Evolutionary conservation across 306 rosid species (phyloP).

Genomic region (Abrus pulchellus): DNA sequence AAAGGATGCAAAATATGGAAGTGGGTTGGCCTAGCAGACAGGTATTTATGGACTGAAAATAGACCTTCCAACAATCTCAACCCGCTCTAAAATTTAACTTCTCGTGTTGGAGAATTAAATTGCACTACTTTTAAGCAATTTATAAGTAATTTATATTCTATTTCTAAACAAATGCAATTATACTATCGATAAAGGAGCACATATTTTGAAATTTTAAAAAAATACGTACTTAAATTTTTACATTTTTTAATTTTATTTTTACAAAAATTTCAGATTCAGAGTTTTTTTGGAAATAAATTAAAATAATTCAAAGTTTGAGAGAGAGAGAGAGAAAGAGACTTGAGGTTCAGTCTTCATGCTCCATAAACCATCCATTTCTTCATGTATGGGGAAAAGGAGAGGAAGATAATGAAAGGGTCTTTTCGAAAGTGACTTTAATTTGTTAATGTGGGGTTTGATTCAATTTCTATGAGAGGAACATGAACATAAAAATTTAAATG

Average conservation of each 20-base stretch:
- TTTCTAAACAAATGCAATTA: too few relatives aligned
- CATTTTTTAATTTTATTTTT: too few relatives aligned
- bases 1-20: slow-evolving; percentile 61
- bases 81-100: slow-evolving; percentile 51
- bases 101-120: slow-evolving; percentile 44
- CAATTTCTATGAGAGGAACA: slow-evolving; percentile 51
- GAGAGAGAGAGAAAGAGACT: slow-evolving; percentile 28
- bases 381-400: slow-evolving; percentile 63
- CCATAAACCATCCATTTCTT: slow-evolving; percentile 59
- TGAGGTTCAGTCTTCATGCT: slow-evolving; percentile 57
- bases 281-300: too few relatives aligned
- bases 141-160: too few relatives aligned
- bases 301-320: slow-evolving; percentile 9
- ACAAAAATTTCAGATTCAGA: too few relatives aligned
- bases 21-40: slow-evolving; percentile 55
- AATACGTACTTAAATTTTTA: too few relatives aligned
- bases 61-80: slow-evolving; percentile 74
- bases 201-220: too few relatives aligned
- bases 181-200: too few relatives aligned
- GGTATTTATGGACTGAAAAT: slow-evolving; percentile 65
- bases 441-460: slow-evolving; percentile 40
- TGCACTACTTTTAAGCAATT: too few relatives aligned
- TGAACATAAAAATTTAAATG: slow-evolving; percentile 44
- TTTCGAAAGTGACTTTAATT: slow-evolving; percentile 60
- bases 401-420: slow-evolving; percentile 53